Base-by-base conservation (phyloP, 441 rosid species). In the Pelargonium australe region DNA sequence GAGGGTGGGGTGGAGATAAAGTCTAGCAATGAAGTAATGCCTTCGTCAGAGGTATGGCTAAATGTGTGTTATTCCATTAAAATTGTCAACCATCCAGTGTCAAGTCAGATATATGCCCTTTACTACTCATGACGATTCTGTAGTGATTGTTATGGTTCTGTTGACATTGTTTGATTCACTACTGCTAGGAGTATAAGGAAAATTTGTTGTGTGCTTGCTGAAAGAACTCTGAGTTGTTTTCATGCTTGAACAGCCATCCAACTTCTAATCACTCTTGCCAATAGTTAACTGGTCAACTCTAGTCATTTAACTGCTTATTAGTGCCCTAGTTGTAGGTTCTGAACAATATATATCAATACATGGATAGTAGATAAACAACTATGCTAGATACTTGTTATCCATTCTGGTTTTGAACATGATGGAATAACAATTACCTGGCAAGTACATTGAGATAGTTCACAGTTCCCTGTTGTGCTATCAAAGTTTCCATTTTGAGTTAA, bases 41-140 rank as follows among this genome's bases (percentile, higher is more conserved):
- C 84, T 67, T 72, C 78, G 60, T 70, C 82, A 63, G 89, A 88
- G 91, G 98, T 92, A 82, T 58, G 73, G 60, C 40, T 55, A 65
- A 63, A 55, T 12, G 37, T 45, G 13, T n/a, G 5, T 19, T n/a
- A 8, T 57, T 20, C 25, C 25, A 17, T 57, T 57, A 57, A 14
- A 57, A 57, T 57, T 57, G 62, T 6, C 11, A 57, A 1, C 11
- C 47, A 7, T 10, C 2, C 47, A 43, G 9, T 43, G 9, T 43
- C 47, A 43, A 43, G 47, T 43, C 47, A 43, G 47, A 43, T 4
- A 43, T 7, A 7, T 43, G 9, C 10, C 47, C 9, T 43, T 43
- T 8, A 7, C 47, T 43, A 34, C 37, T 37, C 14, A 34, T 55
- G 40, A 7, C 20, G 19, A 55, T 31, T 41, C 12, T 57, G 40